Evolutionary conservation across 179 eudicot species (phyloP), one percentile per base, ranked within the genome.

Genomic region (Heliamphora pulchella): DNA sequence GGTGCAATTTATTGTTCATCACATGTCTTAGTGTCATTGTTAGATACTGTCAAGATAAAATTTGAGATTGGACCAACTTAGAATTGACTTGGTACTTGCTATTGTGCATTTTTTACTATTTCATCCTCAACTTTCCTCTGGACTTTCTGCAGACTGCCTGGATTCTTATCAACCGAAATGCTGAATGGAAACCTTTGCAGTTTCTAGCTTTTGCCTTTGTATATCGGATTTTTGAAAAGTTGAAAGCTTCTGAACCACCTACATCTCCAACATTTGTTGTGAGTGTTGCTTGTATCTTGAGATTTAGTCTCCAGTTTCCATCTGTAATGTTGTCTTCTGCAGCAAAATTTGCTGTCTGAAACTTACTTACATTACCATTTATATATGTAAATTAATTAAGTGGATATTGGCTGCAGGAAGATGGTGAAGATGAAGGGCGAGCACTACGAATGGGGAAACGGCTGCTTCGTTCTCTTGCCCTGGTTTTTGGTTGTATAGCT

Each of bases 171-270:
- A 77, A 81, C 80, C 92, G 91, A 20, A 86, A 61, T 80, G 99
- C 97, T 80, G 96, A 94, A 59, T 96, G 92, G 89, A 91, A 90
- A 84, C 99, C 99, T 59, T 65, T 96, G 81, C 97, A 96, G 83
- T 94, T 96, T 82, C 82, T 96, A 80, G 85, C 89, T 55, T 88
- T 90, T 77, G 91, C 85, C 10, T 96, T 88, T 85, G 92, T 92
- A 7, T 94, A 96, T 80, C 88, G 99, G 66, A 85, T 96, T 13
- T 96, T 94, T 78, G 99, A 94, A 86, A 96, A 96, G 88, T 86
- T 96, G 76, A 94, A 88, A 87, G 86, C 94, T 81, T 89, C 71
- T 77, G 99, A 96, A 82, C 84, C 98, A 53, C 82, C 90, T 67
- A 85, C 71, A 75, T 81, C 97, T 74, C 82, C 97, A 74, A 87